Base-by-base conservation (phyloP, 495 filamentous ascomycete species). In the Penicillium subrubescens region DNA sequence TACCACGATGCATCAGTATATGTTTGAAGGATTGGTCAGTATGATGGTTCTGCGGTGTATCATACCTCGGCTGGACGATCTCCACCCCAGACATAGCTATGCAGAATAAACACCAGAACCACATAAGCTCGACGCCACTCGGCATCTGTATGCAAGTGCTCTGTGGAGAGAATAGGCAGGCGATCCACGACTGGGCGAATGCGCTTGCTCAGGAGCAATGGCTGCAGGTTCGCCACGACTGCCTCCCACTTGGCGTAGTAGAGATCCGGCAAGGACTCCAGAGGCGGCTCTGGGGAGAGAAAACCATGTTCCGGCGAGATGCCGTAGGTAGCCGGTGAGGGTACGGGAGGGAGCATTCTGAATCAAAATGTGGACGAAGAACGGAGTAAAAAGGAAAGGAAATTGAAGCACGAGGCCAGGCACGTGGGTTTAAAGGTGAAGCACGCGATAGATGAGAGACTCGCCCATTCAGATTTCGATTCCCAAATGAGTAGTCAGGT, bases 231-330 rank as follows among this genome's bases (percentile, higher is more conserved):
- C 41, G 86, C 82, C 23, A 87, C 85, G 31, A 97, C 83, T 61
- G 86, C 82, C 78, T 99, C 95, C 95, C 95, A 99, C 68, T 91
- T 90, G 67, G 88, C 86, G 76, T 97, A 99, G 82, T 97, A 98
- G 0, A 88, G 86, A 69, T 97, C 89, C 14, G 93, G 91, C 37
- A 98, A 85, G 57, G 84, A 72, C 57, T 90, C 86, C 61, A 98
- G 81, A 35, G 95, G 96, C n/a, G 88, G 78, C 65, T 92, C 87
- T 31, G 89, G 76, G 0, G 95, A 92, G 44, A 99, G 89, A 79
- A 99, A 99, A 64, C 95, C 95, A 81, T 92, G 82, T 52, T 88
- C 82, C 46, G 88, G 84, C 60, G 94, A 96, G 75, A 99, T 89
- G 74, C 90, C 92, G 79, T 97, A 98, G 73, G 97, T 90, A 70